Evolutionary conservation across 108 stramenopile species (phyloP).

Genomic region (Stephanodiscus minutulus): DNA sequence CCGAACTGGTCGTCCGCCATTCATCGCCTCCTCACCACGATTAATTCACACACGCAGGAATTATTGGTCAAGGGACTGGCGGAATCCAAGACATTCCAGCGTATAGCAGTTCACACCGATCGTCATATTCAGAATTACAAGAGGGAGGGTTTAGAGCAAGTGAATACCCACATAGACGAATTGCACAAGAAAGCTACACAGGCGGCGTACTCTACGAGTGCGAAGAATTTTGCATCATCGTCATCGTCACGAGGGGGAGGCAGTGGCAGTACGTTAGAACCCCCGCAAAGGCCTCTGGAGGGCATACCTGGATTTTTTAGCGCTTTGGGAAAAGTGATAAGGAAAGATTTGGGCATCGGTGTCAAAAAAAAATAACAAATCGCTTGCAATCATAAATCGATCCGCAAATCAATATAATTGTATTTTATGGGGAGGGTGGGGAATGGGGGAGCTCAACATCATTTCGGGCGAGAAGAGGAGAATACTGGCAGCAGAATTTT

Average conservation of each 20-base stretch:
- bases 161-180: slow-evolving; percentile 68
- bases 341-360: slow-evolving; percentile 65
- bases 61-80: slow-evolving; percentile 84
- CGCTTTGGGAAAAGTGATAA: slow-evolving; percentile 75
- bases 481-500: background rate
- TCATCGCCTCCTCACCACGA: background rate
- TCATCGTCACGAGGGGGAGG: slow-evolving; percentile 3
- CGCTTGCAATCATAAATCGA: background rate
- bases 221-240: slow-evolving; percentile 18
- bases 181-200: slow-evolving; percentile 48
- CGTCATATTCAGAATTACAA: slow-evolving; percentile 63
- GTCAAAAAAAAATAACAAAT: background rate
- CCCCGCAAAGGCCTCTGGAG: slow-evolving; percentile 65
- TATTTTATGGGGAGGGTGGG: background rate
- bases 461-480: background rate
- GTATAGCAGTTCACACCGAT: slow-evolving; percentile 80
- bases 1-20: background rate
- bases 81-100: slow-evolving; percentile 82
- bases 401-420: background rate
- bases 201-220: slow-evolving; percentile 21
- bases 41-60: slow-evolving; percentile 42
- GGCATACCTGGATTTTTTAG: slow-evolving; percentile 77
- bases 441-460: background rate
- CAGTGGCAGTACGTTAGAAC: slow-evolving; percentile 18
- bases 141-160: slow-evolving; percentile 66